These are phyloP conservation scores for Vitis hybrid DNA, from an alignment of 177 flowering plant species.

Conservation along the genomic window DNA sequence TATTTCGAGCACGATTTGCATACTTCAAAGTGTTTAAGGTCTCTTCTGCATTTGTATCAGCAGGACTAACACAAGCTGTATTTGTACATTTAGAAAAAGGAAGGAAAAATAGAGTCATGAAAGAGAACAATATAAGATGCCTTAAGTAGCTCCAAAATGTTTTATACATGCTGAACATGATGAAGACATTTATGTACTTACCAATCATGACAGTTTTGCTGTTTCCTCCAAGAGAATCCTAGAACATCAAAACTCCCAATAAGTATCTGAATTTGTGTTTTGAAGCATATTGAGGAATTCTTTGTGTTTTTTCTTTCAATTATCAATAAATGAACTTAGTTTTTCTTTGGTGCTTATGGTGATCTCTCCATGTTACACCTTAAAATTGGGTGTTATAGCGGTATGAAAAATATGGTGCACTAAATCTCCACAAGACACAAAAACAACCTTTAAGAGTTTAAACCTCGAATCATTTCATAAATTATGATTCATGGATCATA, in stretches of 20 bases:
- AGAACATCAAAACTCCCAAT: conserved; percentile 13
- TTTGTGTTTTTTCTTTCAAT: too few relatives aligned
- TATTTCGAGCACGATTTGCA: conserved; percentile 98
- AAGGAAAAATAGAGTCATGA: neutral
- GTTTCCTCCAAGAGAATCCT: conserved; percentile 96
- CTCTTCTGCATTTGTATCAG: conserved; percentile 97
- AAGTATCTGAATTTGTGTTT: neutral
- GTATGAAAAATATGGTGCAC: too few relatives aligned
- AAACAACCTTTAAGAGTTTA: too few relatives aligned
- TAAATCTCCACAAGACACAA: too few relatives aligned
- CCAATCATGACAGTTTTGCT: conserved; percentile 99
- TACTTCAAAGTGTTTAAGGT: conserved; percentile 92
- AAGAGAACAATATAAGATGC: neutral
- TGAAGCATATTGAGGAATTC: too few relatives aligned
- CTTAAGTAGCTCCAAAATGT: neutral
- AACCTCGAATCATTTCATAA: too few relatives aligned
- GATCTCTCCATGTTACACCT: too few relatives aligned
- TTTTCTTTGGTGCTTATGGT: too few relatives aligned
- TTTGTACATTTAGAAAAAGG: neutral
- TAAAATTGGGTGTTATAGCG: too few relatives aligned
- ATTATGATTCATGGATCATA: too few relatives aligned
- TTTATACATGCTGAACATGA: neutral
- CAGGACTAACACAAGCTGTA: conserved; percentile 97
- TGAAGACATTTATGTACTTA: conserved; percentile 22
- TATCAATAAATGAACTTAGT: too few relatives aligned